Conservation (phyloP, 371 early-diverging fungal species). For the Mucor piriformis region DNA sequence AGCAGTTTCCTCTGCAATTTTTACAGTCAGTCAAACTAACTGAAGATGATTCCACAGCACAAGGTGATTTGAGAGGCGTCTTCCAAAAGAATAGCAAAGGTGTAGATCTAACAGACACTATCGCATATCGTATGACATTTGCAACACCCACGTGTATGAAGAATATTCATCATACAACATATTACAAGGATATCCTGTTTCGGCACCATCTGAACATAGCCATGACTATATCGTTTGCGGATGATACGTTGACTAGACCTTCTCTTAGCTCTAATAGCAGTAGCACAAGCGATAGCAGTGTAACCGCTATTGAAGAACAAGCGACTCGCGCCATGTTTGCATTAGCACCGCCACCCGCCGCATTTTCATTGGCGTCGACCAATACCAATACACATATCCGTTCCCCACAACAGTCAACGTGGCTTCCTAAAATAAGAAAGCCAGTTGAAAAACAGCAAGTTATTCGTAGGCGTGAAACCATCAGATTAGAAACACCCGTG, state of each 20-base stretch:
- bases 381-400: constrained; percentile 22
- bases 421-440: constrained; percentile 28
- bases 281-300: constrained; percentile 15
- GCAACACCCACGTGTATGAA: constrained; percentile 36
- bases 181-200: constrained; percentile 36
- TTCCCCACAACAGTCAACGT: constrained; percentile 12
- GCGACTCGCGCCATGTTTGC: constrained; percentile 9
- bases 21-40: constrained; percentile 17
- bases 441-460: constrained; percentile 20
- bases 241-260: constrained; percentile 14
- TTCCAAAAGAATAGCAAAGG: constrained; percentile 28
- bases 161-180: constrained; percentile 40
- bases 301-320: constrained; percentile 15
- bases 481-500: constrained; percentile 31
- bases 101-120: constrained; percentile 29
- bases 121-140: constrained; percentile 37
- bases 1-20: constrained; percentile 25
- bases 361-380: constrained; percentile 6
- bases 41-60: constrained; percentile 11
- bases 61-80: constrained; percentile 18
- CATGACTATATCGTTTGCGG: constrained; percentile 32
- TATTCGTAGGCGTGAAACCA: constrained; percentile 24
- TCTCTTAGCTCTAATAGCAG: constrained; percentile 7
- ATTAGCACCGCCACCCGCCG: constrained; percentile 16
- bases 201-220: constrained; percentile 32